Evolutionary conservation across 2,329 filamentous ascomycete genomes (phyloP).

Genomic region (Pseudocercospora vitis): DNA sequence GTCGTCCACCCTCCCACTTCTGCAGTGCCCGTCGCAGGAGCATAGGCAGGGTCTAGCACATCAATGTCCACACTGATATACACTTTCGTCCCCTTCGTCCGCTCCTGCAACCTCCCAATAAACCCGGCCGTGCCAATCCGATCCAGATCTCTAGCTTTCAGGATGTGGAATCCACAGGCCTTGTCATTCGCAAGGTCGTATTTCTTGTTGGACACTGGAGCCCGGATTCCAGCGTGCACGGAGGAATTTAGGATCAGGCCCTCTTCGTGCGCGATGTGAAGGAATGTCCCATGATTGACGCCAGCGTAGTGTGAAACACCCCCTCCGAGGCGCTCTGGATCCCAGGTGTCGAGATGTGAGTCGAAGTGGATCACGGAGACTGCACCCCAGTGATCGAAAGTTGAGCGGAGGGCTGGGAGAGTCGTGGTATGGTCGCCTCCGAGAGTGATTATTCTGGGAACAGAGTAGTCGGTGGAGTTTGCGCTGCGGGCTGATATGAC

Average conservation of each 20-base stretch:
- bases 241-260: conserved; percentile 59
- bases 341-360: conserved; percentile 55
- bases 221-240: conserved; percentile 63
- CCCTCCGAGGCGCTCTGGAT: conserved; percentile 56
- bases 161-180: conserved; percentile 59
- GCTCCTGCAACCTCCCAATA: conserved; percentile 50
- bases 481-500: conserved; percentile 49
- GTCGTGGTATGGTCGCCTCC: conserved; percentile 60
- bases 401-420: conserved; percentile 53
- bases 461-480: conserved; percentile 44
- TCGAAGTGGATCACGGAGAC: conserved; percentile 62
- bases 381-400: conserved; percentile 52
- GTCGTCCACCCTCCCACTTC: conserved; percentile 64
- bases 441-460: conserved; percentile 54
- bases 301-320: conserved; percentile 60
- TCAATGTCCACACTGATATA: conserved; percentile 60
- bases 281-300: conserved; percentile 61
- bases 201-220: conserved; percentile 51
- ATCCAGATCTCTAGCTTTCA: conserved; percentile 58
- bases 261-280: conserved; percentile 64
- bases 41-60: conserved; percentile 55
- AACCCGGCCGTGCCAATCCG: conserved; percentile 50
- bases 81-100: conserved; percentile 54
- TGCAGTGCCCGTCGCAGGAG: conserved; percentile 58
- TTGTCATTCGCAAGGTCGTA: conserved; percentile 57